Evolutionary conservation across 2,329 filamentous ascomycete genomes (phyloP).

Genomic region (Clarireedia paspali): DNA sequence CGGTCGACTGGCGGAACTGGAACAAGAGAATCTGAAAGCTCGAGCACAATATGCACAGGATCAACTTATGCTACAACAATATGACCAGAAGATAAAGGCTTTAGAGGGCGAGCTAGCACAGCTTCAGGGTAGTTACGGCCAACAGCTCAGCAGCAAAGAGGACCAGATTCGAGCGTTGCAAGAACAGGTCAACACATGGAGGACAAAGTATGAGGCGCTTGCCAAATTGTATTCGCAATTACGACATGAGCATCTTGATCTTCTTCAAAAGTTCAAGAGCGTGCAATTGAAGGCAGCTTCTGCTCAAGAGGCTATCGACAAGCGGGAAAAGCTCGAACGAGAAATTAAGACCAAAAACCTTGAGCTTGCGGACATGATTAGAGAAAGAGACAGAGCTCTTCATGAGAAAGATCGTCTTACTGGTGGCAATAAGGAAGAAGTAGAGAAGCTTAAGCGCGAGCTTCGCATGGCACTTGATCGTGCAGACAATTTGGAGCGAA

Average conservation of each 20-base stretch:
- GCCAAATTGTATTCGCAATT: slow-evolving; percentile 97
- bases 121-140: slow-evolving; percentile 72
- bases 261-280: slow-evolving; percentile 91
- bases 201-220: slow-evolving; percentile 91
- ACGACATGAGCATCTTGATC: slow-evolving; percentile 86
- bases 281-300: slow-evolving; percentile 95
- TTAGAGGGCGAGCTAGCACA: slow-evolving; percentile 81
- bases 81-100: slow-evolving; percentile 88
- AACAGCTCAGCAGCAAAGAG: slow-evolving; percentile 84
- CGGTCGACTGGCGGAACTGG: slow-evolving; percentile 88
- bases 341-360: slow-evolving; percentile 99
- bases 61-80: slow-evolving; percentile 93
- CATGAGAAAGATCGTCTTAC: slow-evolving; percentile 86
- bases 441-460: slow-evolving; percentile 92
- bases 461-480: slow-evolving; percentile 85
- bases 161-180: slow-evolving; percentile 89
- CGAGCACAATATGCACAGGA: slow-evolving; percentile 95
- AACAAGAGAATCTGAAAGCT: slow-evolving; percentile 90
- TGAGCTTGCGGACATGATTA: slow-evolving; percentile 97
- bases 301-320: slow-evolving; percentile 92
- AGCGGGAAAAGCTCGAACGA: slow-evolving; percentile 87
- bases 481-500: slow-evolving; percentile 84
- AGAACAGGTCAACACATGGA: slow-evolving; percentile 97
- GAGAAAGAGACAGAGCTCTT: slow-evolving; percentile 85
- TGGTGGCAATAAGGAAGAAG: slow-evolving; percentile 82